Evolutionary conservation across 169 alveolate genomes (phyloP).

Genomic region (Babesia caballi): DNA sequence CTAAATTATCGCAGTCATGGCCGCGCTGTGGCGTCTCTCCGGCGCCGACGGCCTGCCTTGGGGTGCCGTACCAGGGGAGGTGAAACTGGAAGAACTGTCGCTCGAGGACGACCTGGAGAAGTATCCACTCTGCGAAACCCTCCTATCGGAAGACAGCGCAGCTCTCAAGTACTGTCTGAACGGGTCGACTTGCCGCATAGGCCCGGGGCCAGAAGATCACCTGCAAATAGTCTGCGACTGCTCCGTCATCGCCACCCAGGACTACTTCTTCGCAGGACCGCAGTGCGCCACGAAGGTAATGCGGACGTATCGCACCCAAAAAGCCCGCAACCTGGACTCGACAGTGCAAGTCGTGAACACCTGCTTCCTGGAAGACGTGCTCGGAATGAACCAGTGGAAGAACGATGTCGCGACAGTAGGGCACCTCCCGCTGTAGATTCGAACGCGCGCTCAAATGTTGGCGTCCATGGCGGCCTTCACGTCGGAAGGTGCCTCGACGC

Average conservation of each 20-base stretch:
- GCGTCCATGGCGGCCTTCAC: neutral
- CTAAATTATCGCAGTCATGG: no score
- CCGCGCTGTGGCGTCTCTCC: no score
- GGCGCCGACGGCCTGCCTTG: no score
- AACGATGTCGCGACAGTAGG: conserved; percentile 60
- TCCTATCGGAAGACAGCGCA: conserved; percentile 31
- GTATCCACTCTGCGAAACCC: conserved; percentile 9
- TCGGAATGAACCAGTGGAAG: conserved; percentile 64
- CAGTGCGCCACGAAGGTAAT: conserved; percentile 46
- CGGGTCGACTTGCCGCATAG: conserved; percentile 46
- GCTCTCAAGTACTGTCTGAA: conserved; percentile 33
- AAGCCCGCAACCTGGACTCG: conserved; percentile 28
- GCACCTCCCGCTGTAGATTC: conserved; percentile 6
- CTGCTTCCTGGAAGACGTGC: conserved; percentile 61
- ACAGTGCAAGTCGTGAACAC: conserved; percentile 44
- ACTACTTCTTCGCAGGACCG: conserved; percentile 59
- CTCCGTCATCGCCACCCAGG: conserved; percentile 35
- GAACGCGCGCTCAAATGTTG: neutral
- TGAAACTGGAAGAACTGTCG: conserved; percentile 18
- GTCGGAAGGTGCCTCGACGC: conserved; percentile 5
- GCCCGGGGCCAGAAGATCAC: conserved; percentile 3
- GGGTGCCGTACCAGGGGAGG: no score
- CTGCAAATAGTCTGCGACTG: conserved; percentile 59
- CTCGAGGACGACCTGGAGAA: conserved; percentile 26
- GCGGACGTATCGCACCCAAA: conserved; percentile 8